These are phyloP conservation scores for Eucalyptus cloeziana DNA, from an alignment of 345 rosid genomes.

Conservation along the genomic window DNA sequence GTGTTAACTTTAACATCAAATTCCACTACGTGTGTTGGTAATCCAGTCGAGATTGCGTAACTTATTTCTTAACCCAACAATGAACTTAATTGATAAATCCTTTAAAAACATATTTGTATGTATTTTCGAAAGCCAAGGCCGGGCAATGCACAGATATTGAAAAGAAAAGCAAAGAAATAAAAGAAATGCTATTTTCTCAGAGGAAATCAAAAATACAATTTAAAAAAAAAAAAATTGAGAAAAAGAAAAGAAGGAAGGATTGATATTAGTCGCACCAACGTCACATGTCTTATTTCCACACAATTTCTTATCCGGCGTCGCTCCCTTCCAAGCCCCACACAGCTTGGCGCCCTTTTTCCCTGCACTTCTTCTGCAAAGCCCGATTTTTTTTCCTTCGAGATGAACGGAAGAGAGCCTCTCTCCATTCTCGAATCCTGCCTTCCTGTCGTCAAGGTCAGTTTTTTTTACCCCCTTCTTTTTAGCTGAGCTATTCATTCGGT, in stretches of 20 bases:
- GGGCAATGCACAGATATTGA: fast-evolving
- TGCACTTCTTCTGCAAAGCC: not conserved
- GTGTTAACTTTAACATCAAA: not conserved
- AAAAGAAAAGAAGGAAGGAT: not conserved
- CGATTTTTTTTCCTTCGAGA: not conserved
- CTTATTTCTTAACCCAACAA: not conserved
- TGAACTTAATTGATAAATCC: not conserved
- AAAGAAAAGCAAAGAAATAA: not conserved
- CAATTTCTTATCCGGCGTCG: conserved; percentile 17
- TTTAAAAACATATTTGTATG: not conserved
- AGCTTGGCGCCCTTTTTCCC: conserved; percentile 13
- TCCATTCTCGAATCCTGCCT: not conserved
- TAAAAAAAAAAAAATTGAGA: no score
- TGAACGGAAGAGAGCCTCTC: not conserved
- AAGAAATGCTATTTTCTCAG: not conserved
- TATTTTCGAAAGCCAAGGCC: not conserved
- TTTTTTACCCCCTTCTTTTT: not conserved
- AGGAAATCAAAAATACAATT: not conserved
- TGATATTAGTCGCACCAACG: conserved; percentile 1
- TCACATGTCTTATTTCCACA: conserved; percentile 24
- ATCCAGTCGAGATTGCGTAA: fast-evolving
- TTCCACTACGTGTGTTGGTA: fast-evolving
- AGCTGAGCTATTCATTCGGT: not conserved
- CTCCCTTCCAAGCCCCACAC: not conserved
- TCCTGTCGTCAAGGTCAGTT: not conserved